phyloP scores from a whole-genome alignment of 177 flowering plant genomes.

The Telopea speciosissima region DNA sequence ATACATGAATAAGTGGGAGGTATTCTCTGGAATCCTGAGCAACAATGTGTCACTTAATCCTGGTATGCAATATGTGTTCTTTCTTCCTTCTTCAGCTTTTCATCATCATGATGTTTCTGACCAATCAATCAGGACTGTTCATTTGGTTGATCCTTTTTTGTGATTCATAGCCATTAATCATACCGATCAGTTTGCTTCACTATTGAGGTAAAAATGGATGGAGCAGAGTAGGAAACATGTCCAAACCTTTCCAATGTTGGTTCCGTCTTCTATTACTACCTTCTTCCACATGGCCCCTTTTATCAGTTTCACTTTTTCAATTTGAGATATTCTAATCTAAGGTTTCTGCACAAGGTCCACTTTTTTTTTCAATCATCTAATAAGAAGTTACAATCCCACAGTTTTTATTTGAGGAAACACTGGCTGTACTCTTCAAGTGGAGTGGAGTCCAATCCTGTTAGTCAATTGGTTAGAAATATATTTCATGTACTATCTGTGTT shows the following conservation, averaged over 20 bases:
- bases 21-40: constrained; percentile 82
- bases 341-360: neutral
- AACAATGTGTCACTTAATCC: constrained; percentile 74
- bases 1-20: constrained; percentile 55
- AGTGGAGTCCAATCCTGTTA: neutral
- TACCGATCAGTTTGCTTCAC: too few species aligned
- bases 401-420: neutral
- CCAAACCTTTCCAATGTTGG: too few species aligned
- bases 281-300: too few species aligned
- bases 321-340: too few species aligned
- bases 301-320: too few species aligned
- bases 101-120: too few species aligned
- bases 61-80: constrained; percentile 32
- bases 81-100: neutral
- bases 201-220: too few species aligned
- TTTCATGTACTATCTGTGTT: neutral
- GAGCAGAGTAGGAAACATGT: too few species aligned
- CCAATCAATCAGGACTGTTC: too few species aligned
- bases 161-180: too few species aligned
- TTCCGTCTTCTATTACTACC: too few species aligned
- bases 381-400: neutral
- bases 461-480: neutral
- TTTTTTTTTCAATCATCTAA: neutral
- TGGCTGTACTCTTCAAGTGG: neutral
- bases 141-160: too few species aligned